A percentile compares a stretch with the other conserved stretches of the same genome.
Evolutionary conservation across 1,139 yeast species (phyloP).

Genomic region (Lodderomyces margitis): DNA sequence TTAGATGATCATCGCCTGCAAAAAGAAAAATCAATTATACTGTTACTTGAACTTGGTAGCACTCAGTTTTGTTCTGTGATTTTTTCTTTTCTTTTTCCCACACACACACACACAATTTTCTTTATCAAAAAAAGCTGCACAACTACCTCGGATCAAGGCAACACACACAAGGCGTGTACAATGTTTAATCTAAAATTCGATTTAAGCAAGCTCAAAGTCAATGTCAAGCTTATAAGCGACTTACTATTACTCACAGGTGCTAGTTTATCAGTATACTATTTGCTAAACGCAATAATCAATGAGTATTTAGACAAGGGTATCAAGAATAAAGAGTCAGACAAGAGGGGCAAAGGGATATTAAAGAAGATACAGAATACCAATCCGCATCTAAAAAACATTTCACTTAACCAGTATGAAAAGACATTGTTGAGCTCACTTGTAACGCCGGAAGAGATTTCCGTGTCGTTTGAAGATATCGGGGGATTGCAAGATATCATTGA

Average conservation of each 20-base stretch:
- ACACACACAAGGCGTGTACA: no score
- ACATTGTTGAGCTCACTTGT: conserved; percentile 74
- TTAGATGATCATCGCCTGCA: not conserved
- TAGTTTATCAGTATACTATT: conserved; percentile 74
- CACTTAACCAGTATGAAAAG: conserved; percentile 75
- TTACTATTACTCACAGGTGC: conserved; percentile 77
- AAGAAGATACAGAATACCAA: conserved; percentile 55
- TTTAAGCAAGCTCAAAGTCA: conserved; percentile 45
- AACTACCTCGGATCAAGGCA: no score
- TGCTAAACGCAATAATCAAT: conserved; percentile 56
- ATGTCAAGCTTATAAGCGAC: conserved; percentile 59
- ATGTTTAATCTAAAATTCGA: conserved; percentile 38
- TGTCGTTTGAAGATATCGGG: conserved; percentile 78
- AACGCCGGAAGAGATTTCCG: conserved; percentile 77
- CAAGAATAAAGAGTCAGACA: conserved; percentile 60
- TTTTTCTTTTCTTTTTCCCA: not conserved
- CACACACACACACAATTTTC: no score
- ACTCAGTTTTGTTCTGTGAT: not conserved
- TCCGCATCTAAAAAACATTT: conserved; percentile 56
- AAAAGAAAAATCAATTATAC: not conserved
- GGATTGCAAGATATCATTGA: conserved; percentile 81
- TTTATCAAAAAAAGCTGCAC: no score
- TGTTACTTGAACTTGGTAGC: not conserved
- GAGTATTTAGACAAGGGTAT: conserved; percentile 53
- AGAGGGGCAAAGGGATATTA: conserved; percentile 63